Conservation (phyloP, 108 stramenopile species). For the Schizochytrium sp. region DNA sequence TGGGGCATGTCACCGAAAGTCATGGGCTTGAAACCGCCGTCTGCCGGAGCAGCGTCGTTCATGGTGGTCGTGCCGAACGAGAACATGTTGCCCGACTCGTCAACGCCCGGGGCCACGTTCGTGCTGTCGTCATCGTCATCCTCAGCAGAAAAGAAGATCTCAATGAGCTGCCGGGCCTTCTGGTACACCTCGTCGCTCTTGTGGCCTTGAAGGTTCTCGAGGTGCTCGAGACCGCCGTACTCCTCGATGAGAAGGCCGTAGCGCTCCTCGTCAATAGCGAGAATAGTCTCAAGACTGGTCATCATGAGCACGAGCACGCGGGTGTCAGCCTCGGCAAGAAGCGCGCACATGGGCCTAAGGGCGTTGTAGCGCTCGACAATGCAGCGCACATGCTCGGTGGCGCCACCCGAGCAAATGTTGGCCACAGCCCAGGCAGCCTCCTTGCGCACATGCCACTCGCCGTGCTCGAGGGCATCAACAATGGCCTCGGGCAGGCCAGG, state of each 20-base stretch:
- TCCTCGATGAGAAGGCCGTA: slow-evolving; percentile 23
- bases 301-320: slow-evolving; percentile 54
- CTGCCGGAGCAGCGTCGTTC: not conserved
- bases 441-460: slow-evolving; percentile 74
- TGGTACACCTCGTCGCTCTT: slow-evolving; percentile 60
- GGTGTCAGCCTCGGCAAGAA: slow-evolving; percentile 54
- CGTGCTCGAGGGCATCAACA: slow-evolving; percentile 45
- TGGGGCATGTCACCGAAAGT: not conserved
- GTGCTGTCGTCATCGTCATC: slow-evolving; percentile 41
- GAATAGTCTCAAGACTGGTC: slow-evolving; percentile 59
- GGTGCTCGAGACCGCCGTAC: slow-evolving; percentile 60
- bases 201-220: slow-evolving; percentile 75
- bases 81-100: not conserved
- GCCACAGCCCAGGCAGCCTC: slow-evolving; percentile 75
- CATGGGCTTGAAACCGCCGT: not conserved
- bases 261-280: not conserved
- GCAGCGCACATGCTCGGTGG: slow-evolving; percentile 33
- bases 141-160: slow-evolving; percentile 64
- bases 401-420: slow-evolving; percentile 67
- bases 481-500: slow-evolving; percentile 42
- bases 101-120: not conserved
- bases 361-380: slow-evolving; percentile 59
- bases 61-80: not conserved
- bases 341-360: slow-evolving; percentile 55
- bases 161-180: slow-evolving; percentile 63